Evolutionary conservation across 176 grass and related monocot species (phyloP).

Genomic region (Dactylis glomerata): DNA sequence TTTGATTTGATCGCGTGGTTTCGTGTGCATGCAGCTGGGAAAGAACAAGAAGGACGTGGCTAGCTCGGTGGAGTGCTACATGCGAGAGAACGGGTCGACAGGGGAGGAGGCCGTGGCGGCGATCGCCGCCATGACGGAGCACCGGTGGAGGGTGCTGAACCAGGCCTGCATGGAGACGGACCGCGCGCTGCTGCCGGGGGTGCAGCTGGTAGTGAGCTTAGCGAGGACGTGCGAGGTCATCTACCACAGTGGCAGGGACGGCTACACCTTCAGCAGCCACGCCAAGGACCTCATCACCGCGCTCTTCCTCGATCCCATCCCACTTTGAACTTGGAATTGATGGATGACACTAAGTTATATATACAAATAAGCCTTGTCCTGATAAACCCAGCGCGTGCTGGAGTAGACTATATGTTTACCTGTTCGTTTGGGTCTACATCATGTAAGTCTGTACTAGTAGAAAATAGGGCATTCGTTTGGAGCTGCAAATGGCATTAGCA

Average conservation of each 20-base stretch:
- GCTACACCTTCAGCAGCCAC: neutral
- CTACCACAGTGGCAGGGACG: constrained; percentile 18
- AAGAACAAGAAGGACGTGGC: constrained; percentile 13
- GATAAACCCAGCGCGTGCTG: too few relatives aligned
- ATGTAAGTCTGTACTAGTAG: too few relatives aligned
- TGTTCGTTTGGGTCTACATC: too few relatives aligned
- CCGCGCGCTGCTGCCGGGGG: neutral
- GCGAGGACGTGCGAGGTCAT: constrained; percentile 13
- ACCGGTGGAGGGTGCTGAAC: constrained; percentile 13
- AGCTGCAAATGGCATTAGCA: too few relatives aligned
- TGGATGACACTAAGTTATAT: too few relatives aligned
- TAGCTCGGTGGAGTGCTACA: constrained; percentile 16
- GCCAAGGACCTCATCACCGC: neutral
- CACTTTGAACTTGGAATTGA: neutral
- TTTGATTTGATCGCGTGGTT: too few relatives aligned
- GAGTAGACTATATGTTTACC: too few relatives aligned
- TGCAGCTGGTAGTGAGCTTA: constrained; percentile 2
- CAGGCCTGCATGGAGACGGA: neutral
- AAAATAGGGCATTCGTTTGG: too few relatives aligned
- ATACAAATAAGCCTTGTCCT: too few relatives aligned
- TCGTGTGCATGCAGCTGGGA: too few relatives aligned
- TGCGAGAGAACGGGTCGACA: neutral
- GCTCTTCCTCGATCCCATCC: neutral
- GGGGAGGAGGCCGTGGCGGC: constrained; percentile 3
- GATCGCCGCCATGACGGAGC: neutral